Conservation (phyloP, 169 alveolate species). For the Cryptosporidium viatorum region DNA sequence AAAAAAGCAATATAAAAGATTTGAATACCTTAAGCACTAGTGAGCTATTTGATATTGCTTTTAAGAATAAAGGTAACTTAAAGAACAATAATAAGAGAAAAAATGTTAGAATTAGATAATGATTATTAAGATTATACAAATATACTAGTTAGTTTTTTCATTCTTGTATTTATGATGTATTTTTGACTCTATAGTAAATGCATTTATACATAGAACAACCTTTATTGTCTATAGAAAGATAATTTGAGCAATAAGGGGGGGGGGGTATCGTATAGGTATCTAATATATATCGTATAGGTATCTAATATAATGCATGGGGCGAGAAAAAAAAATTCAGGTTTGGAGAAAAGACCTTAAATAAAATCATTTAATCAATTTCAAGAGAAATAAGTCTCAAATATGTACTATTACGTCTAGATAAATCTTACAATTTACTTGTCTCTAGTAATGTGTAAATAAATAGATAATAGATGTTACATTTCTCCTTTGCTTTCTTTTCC, state of each 20-base stretch:
- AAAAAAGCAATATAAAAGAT: neutral
- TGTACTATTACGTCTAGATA: conserved; percentile 1
- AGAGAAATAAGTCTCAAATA: neutral
- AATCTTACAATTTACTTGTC: neutral
- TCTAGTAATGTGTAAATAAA: neutral
- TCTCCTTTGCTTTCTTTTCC: neutral
- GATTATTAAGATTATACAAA: neutral
- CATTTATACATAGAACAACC: no score
- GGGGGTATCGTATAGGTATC: no score
- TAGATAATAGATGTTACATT: neutral
- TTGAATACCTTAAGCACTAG: conserved; percentile 10
- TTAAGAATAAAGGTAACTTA: conserved; percentile 28
- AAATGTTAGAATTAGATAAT: neutral
- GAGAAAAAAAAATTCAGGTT: neutral
- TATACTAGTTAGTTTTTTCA: no score
- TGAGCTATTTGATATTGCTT: conserved; percentile 56
- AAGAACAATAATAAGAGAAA: conserved; percentile 9
- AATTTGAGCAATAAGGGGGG: no score
- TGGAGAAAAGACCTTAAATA: neutral
- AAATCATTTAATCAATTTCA: neutral
- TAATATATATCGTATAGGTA: no score
- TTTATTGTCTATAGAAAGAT: no score
- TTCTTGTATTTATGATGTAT: no score
- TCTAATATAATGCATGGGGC: no score
- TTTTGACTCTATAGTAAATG: no score